These are phyloP conservation scores for Apostasia shenzhenica DNA, from an alignment of 106 monocot genomes.

Conservation along the genomic window DNA sequence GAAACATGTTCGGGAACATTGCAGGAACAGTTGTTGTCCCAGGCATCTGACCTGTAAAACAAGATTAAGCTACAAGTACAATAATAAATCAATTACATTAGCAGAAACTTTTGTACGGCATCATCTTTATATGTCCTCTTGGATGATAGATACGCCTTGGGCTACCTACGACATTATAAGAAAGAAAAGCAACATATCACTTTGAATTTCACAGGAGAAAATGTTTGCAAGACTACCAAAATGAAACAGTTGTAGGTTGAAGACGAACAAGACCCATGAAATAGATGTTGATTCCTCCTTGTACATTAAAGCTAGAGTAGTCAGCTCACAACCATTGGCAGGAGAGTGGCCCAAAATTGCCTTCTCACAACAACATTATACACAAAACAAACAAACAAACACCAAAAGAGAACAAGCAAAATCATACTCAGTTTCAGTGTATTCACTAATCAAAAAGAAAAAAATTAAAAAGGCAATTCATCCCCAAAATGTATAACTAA, in stretches of 20 bases:
- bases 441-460: constrained; percentile 21
- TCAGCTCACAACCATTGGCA: constrained; percentile 75
- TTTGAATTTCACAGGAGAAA: constrained; percentile 22
- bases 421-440: constrained; percentile 65
- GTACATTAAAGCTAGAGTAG: constrained; percentile 66
- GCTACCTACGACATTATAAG: constrained; percentile 16
- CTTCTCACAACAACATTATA: constrained; percentile 84
- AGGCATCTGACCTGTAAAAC: constrained; percentile 64
- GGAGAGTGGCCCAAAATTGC: constrained; percentile 73
- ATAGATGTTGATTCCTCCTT: constrained; percentile 62
- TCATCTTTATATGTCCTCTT: constrained; percentile 27
- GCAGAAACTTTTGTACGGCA: constrained; percentile 15
- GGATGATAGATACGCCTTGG: constrained; percentile 15
- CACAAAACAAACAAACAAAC: constrained; percentile 86
- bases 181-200: constrained; percentile 16
- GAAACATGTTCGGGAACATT: constrained; percentile 60
- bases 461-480: neutral
- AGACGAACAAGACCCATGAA: constrained; percentile 71
- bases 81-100: neutral
- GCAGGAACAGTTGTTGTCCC: constrained; percentile 48
- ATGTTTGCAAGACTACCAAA: constrained; percentile 58
- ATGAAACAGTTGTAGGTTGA: constrained; percentile 38
- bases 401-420: constrained; percentile 81
- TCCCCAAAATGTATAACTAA: neutral
- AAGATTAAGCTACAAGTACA: constrained; percentile 25